Evolutionary conservation across 2,329 filamentous ascomycete species (phyloP).

Genomic region (Claviceps monticola): DNA sequence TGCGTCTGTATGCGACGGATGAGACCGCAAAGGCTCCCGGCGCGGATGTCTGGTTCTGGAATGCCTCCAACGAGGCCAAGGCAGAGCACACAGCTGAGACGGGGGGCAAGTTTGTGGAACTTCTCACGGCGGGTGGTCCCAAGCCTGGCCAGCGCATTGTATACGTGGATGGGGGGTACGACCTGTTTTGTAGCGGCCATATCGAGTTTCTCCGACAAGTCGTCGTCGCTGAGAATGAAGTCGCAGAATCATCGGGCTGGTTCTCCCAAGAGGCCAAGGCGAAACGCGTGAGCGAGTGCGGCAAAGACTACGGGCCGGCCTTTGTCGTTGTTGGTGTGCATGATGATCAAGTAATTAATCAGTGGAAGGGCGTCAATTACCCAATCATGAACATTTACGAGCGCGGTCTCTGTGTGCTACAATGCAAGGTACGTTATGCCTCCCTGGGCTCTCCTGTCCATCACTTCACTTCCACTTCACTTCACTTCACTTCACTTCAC

Average conservation of each 20-base stretch:
- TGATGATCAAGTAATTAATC: conserved; percentile 88
- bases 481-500: no score
- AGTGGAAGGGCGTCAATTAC: conserved; percentile 95
- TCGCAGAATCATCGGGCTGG: conserved; percentile 59
- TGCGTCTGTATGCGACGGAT: conserved; percentile 78
- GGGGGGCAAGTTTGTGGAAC: conserved; percentile 47
- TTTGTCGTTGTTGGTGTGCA: conserved; percentile 92
- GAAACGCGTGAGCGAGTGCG: conserved; percentile 43
- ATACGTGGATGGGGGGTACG: conserved; percentile 94
- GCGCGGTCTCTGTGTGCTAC: conserved; percentile 84
- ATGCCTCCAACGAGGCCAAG: conserved; percentile 36
- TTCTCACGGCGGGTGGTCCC: conserved; percentile 60
- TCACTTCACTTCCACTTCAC: no score
- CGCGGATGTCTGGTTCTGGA: conserved; percentile 78
- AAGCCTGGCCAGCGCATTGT: conserved; percentile 70
- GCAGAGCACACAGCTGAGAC: conserved; percentile 35
- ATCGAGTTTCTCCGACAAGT: conserved; percentile 87
- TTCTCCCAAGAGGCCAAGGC: conserved; percentile 50
- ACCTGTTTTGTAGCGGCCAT: conserved; percentile 91
- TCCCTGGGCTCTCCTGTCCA: not conserved
- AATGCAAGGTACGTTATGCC: conserved; percentile 59
- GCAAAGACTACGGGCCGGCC: conserved; percentile 63
- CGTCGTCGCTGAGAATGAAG: conserved; percentile 54
- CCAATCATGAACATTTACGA: conserved; percentile 99
- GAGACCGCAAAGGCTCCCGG: conserved; percentile 66